Evolutionary conservation across 106 monocot species (phyloP).

Genomic region (Phalaenopsis aphrodite): DNA sequence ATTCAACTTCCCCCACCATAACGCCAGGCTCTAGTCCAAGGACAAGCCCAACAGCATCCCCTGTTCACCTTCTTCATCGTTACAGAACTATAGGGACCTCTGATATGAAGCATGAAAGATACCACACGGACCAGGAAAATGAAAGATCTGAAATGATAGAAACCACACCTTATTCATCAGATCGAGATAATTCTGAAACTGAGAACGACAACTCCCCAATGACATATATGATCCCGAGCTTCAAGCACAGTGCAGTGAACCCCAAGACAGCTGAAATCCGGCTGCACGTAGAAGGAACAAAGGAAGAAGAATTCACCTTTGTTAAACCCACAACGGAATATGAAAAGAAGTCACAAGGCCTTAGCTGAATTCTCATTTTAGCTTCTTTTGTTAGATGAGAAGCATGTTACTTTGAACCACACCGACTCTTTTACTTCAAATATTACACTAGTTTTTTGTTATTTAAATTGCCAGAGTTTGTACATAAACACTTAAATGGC

Average conservation of each 20-base stretch:
- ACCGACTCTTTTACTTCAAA: background rate
- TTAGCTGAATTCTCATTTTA: background rate
- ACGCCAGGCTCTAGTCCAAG: constrained; percentile 13
- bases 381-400: background rate
- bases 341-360: background rate
- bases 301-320: background rate
- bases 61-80: constrained; percentile 7
- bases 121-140: background rate
- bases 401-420: background rate
- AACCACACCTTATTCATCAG: background rate
- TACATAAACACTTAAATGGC: background rate
- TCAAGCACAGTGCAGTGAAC: background rate
- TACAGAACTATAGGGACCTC: constrained; percentile 2
- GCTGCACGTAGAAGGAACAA: background rate
- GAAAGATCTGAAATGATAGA: background rate
- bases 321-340: background rate
- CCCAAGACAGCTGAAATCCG: background rate
- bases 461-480: background rate
- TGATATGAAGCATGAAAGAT: background rate
- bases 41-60: constrained; percentile 7
- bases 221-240: constrained; percentile 3
- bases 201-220: background rate
- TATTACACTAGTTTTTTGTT: background rate
- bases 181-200: background rate
- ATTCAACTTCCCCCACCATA: constrained; percentile 14